Base-by-base conservation (phyloP, 306 rosid species). In the Mimosa pudica region DNA sequence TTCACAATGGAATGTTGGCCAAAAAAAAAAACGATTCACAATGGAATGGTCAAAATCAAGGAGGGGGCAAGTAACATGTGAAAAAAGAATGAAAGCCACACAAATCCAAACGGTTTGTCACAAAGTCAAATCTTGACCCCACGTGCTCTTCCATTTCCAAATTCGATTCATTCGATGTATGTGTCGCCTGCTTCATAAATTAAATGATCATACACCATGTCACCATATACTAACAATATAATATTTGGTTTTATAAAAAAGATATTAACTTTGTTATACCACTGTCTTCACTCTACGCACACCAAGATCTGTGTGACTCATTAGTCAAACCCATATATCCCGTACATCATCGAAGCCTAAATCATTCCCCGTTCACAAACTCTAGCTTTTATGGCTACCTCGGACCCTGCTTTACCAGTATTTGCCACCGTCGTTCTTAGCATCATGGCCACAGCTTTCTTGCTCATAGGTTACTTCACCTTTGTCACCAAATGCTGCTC, bases 401-500 rank as follows among this genome's bases (percentile, higher is more conserved):
- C 93, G 11, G 88, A 82, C 70, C 72, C 89, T 81, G 83, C 87
- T 83, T 85, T 88, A 14, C 91, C 90, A 47, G 41, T 84, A 44
- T 78, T 89, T 65, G 90, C 87, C 54, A 84, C 90, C 85, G 84
- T 84, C 73, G 64, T 88, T 0, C 80, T 86, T 6, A 82, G 86
- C 71, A 85, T 89, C 73, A 64, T 89, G 78, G 89, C 87, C 73
- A 84, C 89, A 2, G 86, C 75, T 87, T 76, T 91, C 81, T 81
- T 89, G 24, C 81, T 89, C 16, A 79, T 87, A 41, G 77, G 83
- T 83, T 93, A 88, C 90, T 81, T 84, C 73, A 69, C 83, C 77
- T 80, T 89, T 41, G 85, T 89, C 33, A 79, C 80, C 57, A 89
- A 87, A 79, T 89, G 89, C 73, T 90, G 87, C 87, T 87, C 87